Percentiles rank a stretch among this genome's conserved stretches.
phyloP scores from a whole-genome alignment of 2,329 filamentous ascomycete species.

The Cladophialophora immunda region DNA sequence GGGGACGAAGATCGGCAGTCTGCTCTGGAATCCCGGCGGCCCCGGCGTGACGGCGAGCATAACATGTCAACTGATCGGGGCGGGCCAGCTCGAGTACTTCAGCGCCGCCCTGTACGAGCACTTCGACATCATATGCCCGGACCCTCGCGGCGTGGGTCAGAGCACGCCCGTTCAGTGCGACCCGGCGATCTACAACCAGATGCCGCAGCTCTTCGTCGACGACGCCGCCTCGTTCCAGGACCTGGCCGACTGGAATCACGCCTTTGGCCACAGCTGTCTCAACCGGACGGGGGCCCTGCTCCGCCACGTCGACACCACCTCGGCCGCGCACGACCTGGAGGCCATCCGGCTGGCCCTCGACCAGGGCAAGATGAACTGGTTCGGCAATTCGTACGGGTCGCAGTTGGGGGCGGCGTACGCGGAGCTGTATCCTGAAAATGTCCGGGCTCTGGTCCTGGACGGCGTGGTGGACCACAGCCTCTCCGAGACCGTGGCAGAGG shows the following conservation, averaged over 20 bases:
- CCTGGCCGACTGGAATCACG: conserved; percentile 51
- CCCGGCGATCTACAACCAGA: conserved; percentile 47
- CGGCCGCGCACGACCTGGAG: conserved; percentile 48
- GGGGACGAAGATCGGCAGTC: conserved; percentile 43
- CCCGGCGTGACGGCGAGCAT: conserved; percentile 45
- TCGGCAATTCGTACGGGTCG: conserved; percentile 58
- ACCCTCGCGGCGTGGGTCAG: conserved; percentile 55
- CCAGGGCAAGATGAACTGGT: conserved; percentile 49
- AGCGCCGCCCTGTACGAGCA: conserved; percentile 41
- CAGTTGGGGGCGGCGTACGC: conserved; percentile 57
- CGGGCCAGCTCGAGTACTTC: conserved; percentile 38
- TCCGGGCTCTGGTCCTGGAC: conserved; percentile 56
- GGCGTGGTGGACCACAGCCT: conserved; percentile 55
- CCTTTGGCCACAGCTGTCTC: conserved; percentile 52
- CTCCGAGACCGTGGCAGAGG: conserved; percentile 42
- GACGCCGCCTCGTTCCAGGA: conserved; percentile 37
- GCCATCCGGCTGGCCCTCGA: conserved; percentile 48
- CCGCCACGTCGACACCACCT: conserved; percentile 55
- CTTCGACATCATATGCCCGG: conserved; percentile 56
- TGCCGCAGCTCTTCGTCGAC: conserved; percentile 43
- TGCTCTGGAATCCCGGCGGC: conserved; percentile 48
- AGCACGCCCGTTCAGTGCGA: conserved; percentile 54
- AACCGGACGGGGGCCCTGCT: conserved; percentile 51
- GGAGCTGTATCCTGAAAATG: conserved; percentile 54
- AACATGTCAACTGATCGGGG: conserved; percentile 7